Percentiles rank a stretch among this genome's conserved stretches.
Evolutionary conservation across 1,139 yeast species (phyloP).

Genomic region (Ashbya aceris): DNA sequence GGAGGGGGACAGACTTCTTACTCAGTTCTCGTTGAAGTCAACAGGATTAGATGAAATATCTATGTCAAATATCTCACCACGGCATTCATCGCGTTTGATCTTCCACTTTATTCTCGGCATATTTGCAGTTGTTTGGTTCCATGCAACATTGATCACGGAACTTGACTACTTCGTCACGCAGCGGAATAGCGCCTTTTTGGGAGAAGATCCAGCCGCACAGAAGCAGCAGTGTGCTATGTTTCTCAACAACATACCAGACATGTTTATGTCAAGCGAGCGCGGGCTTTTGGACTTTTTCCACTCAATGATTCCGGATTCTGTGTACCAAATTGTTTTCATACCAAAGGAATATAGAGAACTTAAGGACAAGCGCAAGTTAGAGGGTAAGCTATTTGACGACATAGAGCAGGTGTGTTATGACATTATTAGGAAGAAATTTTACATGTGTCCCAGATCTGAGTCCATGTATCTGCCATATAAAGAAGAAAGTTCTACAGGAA

Average conservation of each 20-base stretch:
- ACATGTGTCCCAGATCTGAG: background rate
- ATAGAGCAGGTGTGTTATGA: constrained; percentile 35
- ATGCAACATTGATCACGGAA: constrained; percentile 43
- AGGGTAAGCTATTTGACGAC: constrained; percentile 30
- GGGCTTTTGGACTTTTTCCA: constrained; percentile 29
- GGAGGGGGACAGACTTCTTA: constrained; percentile 23
- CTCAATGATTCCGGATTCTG: constrained; percentile 19
- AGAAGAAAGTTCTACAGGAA: background rate
- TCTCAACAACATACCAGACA: constrained; percentile 41
- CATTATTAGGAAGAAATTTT: constrained; percentile 8
- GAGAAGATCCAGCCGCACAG: constrained; percentile 28
- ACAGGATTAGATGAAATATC: constrained; percentile 51
- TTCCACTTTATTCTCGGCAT: constrained; percentile 49
- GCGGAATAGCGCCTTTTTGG: constrained; percentile 32
- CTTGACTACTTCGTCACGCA: constrained; percentile 35
- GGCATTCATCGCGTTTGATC: constrained; percentile 38
- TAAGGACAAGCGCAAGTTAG: constrained; percentile 26
- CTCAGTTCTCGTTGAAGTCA: constrained; percentile 21
- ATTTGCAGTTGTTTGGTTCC: constrained; percentile 45
- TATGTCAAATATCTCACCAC: constrained; percentile 48
- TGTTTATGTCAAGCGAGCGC: constrained; percentile 29
- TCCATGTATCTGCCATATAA: background rate
- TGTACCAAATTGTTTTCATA: constrained; percentile 43
- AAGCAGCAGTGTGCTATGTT: constrained; percentile 36
- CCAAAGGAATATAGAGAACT: constrained; percentile 33